phyloP scores from a whole-genome alignment of 192 early-diverging fungal genomes.

The Powellomyces hirtus region DNA sequence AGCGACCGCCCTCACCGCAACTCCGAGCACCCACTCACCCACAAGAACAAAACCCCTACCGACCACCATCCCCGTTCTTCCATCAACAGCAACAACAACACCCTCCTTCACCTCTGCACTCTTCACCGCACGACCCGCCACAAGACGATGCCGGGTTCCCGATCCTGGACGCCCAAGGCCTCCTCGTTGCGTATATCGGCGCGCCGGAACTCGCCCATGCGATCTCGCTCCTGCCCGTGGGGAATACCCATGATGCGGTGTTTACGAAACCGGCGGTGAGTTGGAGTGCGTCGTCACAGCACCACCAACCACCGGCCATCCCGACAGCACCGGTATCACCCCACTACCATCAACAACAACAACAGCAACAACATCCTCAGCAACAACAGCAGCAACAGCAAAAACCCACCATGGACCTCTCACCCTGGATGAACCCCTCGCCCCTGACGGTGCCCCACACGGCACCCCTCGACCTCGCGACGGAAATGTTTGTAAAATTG shows the following conservation, averaged over 20 bases:
- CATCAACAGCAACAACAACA: too few species aligned
- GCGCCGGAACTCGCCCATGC: constrained; percentile 76
- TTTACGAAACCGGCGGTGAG: not conserved
- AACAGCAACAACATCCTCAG: not conserved
- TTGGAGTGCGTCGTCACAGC: too few species aligned
- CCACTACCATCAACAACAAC: not conserved
- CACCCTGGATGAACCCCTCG: constrained; percentile 59
- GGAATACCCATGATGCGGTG: not conserved
- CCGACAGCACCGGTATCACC: too few species aligned
- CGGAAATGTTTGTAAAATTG: constrained; percentile 80
- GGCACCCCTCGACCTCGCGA: constrained; percentile 80
- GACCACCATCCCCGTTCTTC: too few species aligned
- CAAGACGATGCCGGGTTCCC: constrained; percentile 74
- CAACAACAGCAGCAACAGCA: not conserved
- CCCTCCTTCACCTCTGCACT: too few species aligned
- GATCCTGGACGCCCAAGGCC: constrained; percentile 56
- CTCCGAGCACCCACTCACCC: too few species aligned
- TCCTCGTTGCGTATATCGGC: constrained; percentile 78
- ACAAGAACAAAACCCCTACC: too few species aligned
- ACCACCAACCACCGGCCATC: too few species aligned
- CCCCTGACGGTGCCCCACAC: constrained; percentile 72
- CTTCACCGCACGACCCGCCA: too few species aligned
- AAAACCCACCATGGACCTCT: constrained; percentile 23
- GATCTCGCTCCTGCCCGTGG: not conserved
- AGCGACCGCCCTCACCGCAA: not conserved